These are phyloP conservation scores for Acacia melanoxylon DNA, from an alignment of 306 rosid genomes.

Conservation along the genomic window DNA sequence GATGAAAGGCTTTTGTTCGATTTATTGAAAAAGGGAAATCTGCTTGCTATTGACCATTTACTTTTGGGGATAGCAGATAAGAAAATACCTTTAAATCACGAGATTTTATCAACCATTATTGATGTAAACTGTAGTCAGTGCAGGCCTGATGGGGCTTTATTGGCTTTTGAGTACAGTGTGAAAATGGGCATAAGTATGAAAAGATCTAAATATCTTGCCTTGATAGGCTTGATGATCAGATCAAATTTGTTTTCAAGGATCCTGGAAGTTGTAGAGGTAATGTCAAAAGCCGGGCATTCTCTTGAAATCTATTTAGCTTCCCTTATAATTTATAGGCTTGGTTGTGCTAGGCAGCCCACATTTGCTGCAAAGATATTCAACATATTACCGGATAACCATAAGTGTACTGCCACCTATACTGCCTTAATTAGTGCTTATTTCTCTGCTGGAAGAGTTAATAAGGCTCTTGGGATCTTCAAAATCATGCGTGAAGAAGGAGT, in stretches of 20 bases:
- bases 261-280: slow-evolving; percentile 51
- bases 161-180: slow-evolving; percentile 61
- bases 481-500: slow-evolving; percentile 55
- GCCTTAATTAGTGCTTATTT: slow-evolving; percentile 69
- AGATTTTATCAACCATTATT: slow-evolving; percentile 56
- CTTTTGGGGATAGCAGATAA: slow-evolving; percentile 51
- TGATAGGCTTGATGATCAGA: slow-evolving; percentile 65
- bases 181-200: slow-evolving; percentile 47
- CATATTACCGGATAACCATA: slow-evolving; percentile 61
- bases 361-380: slow-evolving; percentile 59
- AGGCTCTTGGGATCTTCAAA: slow-evolving; percentile 58
- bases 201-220: slow-evolving; percentile 57
- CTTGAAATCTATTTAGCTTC: slow-evolving; percentile 67
- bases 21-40: slow-evolving; percentile 60
- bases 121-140: slow-evolving; percentile 48
- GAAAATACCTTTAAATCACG: slow-evolving; percentile 45
- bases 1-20: slow-evolving; percentile 53
- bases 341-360: slow-evolving; percentile 57
- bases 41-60: slow-evolving; percentile 55
- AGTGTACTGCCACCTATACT: slow-evolving; percentile 74
- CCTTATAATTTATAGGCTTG: slow-evolving; percentile 57
- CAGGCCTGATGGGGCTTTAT: slow-evolving; percentile 64
- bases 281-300: slow-evolving; percentile 63
- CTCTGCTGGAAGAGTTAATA: slow-evolving; percentile 57
- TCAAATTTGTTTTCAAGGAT: slow-evolving; percentile 48